These are phyloP conservation scores for Solanum acaule DNA, from an alignment of 257 asterid species.

Conservation along the genomic window DNA sequence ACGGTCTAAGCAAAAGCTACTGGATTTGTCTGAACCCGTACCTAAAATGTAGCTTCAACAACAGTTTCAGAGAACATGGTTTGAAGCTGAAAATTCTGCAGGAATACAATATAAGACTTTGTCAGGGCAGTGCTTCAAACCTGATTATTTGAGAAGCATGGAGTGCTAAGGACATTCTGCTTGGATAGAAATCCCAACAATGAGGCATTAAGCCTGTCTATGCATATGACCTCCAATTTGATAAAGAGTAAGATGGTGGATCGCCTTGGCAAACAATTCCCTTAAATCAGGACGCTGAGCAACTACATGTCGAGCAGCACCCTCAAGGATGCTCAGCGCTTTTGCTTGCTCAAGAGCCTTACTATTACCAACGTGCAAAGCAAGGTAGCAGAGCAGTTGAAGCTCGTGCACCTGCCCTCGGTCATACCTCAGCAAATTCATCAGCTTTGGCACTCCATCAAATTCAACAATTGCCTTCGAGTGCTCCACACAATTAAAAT, in stretches of 20 bases:
- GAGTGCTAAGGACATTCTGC: background rate
- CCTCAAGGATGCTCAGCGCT: slow-evolving; percentile 44
- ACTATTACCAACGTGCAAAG: slow-evolving; percentile 59
- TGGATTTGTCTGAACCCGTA: background rate
- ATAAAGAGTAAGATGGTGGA: slow-evolving; percentile 49
- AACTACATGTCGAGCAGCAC: slow-evolving; percentile 38
- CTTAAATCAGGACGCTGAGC: slow-evolving; percentile 48
- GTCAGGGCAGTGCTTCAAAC: background rate
- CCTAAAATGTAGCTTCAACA: background rate
- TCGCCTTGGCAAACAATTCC: slow-evolving; percentile 47
- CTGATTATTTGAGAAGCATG: background rate
- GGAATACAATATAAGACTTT: background rate
- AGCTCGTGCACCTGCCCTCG: slow-evolving; percentile 37
- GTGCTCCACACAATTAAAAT: slow-evolving; percentile 53
- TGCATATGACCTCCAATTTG: slow-evolving; percentile 60
- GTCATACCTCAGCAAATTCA: slow-evolving; percentile 53
- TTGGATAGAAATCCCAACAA: background rate
- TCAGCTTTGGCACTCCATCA: slow-evolving; percentile 40
- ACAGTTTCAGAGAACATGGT: background rate
- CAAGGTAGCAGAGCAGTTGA: slow-evolving; percentile 60
- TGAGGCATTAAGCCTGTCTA: slow-evolving; percentile 8
- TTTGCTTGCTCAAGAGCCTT: slow-evolving; percentile 56
- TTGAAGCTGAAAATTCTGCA: background rate
- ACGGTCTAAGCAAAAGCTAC: background rate
- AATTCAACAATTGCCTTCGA: slow-evolving; percentile 61